Evolutionary conservation across 2,329 filamentous ascomycete genomes (phyloP), one percentile per base, ranked within the genome.

Genomic region (Alternaria angustiovoidea): DNA sequence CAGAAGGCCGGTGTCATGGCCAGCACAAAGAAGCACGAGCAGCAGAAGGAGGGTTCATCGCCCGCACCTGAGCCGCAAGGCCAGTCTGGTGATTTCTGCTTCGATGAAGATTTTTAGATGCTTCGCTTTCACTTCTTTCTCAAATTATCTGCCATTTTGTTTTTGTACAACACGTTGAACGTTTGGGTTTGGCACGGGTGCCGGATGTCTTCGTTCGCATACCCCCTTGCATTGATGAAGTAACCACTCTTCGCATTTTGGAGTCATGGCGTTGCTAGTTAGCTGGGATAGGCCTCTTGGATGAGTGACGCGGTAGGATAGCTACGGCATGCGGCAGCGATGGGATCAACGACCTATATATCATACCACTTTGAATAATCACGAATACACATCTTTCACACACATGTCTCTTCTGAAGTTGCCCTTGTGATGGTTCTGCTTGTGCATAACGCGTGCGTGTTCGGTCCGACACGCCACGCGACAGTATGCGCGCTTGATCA

Each of bases 1-100:
- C 95, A 99, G 84, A 99, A 99, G 88, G 94, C 95, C 38, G 95
- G 95, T 85, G 94, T 99, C 81, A 96, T 99, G 93, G 90, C 90
- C 75, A 94, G 91, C 83, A 91, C 90, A 72, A 93, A 93, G 85
- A 90, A 91, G 81, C 69, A 75, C 54, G 89, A 91, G 79, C 79
- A 79, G 67, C 79, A 79, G 67, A 77, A 79, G 61, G 76, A 79
- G 12, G 81, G 83, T 72, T 76, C 56, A 54, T 80, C 65, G 83
- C 79, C 78, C 6, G 71, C 76, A 20, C 80, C 81, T 43, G 81
- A 82, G 56, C 59, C 58, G 82, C 83, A 79, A 54, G 73, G 75
- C 49, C 73, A 80, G 68, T 81, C 80, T 59, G 91, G 92, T 65
- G 93, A 94, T 83, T 96, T 99, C 83, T 86, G 82, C 79, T 98